These are phyloP conservation scores for Agarophyton chilense DNA, from an alignment of 23 red algal genomes.

Conservation along the genomic window DNA sequence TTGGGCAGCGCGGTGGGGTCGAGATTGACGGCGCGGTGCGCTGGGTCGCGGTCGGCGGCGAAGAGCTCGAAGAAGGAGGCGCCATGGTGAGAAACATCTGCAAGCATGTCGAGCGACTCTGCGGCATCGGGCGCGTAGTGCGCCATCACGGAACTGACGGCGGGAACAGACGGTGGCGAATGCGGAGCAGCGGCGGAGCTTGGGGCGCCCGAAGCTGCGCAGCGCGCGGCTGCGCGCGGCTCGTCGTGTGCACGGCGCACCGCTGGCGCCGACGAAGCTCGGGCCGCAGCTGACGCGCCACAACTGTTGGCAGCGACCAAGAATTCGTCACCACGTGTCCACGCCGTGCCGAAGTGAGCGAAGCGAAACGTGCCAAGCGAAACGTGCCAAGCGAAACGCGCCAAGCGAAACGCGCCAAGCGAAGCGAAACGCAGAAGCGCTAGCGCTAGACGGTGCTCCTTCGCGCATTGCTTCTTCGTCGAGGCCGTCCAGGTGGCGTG, in stretches of 20 bases:
- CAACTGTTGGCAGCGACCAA: background rate
- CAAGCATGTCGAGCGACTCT: conserved; percentile 27
- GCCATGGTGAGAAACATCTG: conserved; percentile 62
- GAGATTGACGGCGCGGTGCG: background rate
- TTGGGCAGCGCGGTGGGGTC: background rate
- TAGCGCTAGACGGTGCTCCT: too few relatives aligned
- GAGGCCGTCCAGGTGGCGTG: too few relatives aligned
- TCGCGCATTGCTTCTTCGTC: too few relatives aligned
- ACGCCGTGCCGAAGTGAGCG: background rate
- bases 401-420: background rate
- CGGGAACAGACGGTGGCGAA: background rate
- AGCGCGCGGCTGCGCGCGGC: background rate
- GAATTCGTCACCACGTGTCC: background rate
- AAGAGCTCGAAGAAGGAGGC: conserved; percentile 56
- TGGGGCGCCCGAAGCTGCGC: background rate
- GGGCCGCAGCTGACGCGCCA: too few relatives aligned
- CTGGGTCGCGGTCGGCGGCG: background rate
- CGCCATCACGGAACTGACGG: background rate
- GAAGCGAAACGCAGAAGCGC: too few relatives aligned
- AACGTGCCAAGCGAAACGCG: background rate
- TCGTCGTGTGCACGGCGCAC: background rate
- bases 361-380: background rate
- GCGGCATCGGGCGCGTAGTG: conserved; percentile 18
- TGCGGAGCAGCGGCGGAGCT: background rate
- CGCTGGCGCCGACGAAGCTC: background rate